Evolutionary conservation across 208 protist species (phyloP).

Genomic region (Tetramitus jugosus): DNA sequence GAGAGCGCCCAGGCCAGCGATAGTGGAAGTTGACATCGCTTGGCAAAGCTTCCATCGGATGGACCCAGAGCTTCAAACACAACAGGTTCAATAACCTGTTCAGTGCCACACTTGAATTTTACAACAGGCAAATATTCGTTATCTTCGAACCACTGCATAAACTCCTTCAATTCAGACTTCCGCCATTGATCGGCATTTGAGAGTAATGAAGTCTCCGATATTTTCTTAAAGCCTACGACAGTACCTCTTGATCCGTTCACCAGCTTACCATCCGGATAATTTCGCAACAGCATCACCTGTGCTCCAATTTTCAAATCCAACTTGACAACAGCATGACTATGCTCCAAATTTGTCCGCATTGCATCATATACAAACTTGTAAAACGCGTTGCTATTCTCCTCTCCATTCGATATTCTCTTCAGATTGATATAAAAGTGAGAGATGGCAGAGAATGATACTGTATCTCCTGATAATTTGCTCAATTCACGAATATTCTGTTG

Average conservation of each 20-base stretch:
- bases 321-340: too few species aligned
- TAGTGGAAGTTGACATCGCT: background rate
- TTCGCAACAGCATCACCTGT: conserved; percentile 6
- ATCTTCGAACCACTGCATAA: background rate
- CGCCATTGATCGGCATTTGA: too few species aligned
- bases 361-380: too few species aligned
- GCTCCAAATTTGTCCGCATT: too few species aligned
- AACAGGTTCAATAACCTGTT: background rate
- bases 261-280: background rate
- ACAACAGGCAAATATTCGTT: background rate
- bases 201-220: background rate
- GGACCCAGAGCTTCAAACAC: background rate
- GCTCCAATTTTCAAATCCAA: background rate
- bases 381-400: too few species aligned
- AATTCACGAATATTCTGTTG: too few species aligned
- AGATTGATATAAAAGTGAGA: too few species aligned
- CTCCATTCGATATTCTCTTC: too few species aligned
- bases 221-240: background rate
- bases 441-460: too few species aligned
- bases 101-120: background rate
- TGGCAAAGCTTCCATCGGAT: background rate
- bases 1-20: conserved; percentile 39
- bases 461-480: too few species aligned
- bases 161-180: background rate
- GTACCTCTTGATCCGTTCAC: conserved; percentile 16